Conservation (phyloP, 768 basidiomycete species). For the Kwoniella sp. region DNA sequence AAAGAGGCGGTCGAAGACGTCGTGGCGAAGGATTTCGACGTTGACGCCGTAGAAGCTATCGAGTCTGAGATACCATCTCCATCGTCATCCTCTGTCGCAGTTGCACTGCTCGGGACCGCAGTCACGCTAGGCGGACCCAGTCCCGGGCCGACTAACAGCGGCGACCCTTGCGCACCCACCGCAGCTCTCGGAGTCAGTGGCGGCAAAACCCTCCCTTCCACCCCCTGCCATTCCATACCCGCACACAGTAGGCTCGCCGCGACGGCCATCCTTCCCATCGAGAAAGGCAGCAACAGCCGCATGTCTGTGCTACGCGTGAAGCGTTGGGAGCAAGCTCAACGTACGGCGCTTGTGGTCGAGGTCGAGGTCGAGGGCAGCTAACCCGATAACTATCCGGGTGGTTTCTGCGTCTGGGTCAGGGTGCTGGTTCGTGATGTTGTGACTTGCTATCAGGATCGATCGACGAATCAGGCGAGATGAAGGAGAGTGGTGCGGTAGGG, state of each 20-base stretch:
- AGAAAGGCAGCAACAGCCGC: too few species aligned
- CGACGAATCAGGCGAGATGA: slow-evolving; percentile 11
- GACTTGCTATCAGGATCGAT: slow-evolving; percentile 14
- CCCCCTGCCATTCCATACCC: background rate
- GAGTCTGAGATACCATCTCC: background rate
- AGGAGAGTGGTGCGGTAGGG: slow-evolving; percentile 11
- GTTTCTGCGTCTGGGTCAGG: slow-evolving; percentile 18
- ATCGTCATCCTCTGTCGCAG: background rate
- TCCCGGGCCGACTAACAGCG: slow-evolving; percentile 6
- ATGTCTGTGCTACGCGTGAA: too few species aligned
- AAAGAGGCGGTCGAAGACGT: background rate
- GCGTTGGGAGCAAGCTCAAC: too few species aligned
- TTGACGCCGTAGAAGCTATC: background rate
- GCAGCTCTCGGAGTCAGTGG: too few species aligned
- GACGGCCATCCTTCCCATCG: too few species aligned
- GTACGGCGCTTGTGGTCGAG: background rate
- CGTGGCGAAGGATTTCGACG: too few species aligned
- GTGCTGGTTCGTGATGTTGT: slow-evolving; percentile 10
- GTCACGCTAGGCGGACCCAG: too few species aligned
- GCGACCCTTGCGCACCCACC: slow-evolving; percentile 4
- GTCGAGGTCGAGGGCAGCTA: slow-evolving; percentile 13
- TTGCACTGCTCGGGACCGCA: too few species aligned
- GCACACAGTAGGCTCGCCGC: background rate
- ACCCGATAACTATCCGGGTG: slow-evolving; percentile 11
- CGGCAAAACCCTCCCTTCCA: background rate